Percentiles rank a stretch among this genome's conserved stretches.
Conservation (phyloP, 768 basidiomycete genomes). For the Tulasnella sp. region DNA sequence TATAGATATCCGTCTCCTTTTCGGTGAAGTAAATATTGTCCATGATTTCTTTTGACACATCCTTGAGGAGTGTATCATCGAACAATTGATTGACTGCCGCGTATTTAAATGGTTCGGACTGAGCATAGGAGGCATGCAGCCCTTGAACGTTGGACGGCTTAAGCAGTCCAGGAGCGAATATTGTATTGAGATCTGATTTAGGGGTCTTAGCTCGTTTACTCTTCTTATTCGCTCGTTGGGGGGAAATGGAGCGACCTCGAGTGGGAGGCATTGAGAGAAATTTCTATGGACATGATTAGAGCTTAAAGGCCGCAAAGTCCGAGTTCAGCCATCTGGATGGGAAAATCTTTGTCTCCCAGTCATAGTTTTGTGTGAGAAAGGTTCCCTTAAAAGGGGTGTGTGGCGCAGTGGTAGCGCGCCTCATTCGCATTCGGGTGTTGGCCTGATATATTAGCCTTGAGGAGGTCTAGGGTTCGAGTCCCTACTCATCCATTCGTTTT, state of each 20-base stretch:
- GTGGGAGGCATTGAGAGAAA: conserved; percentile 17
- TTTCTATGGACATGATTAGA: too few species aligned
- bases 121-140: conserved; percentile 44
- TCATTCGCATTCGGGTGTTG: too few species aligned
- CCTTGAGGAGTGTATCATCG: conserved; percentile 65
- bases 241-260: conserved; percentile 17
- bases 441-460: too few species aligned
- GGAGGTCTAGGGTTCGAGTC: too few species aligned
- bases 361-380: too few species aligned
- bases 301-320: too few species aligned
- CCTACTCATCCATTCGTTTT: too few species aligned
- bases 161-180: conserved; percentile 47
- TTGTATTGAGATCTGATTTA: conserved; percentile 9
- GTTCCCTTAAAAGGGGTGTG: too few species aligned
- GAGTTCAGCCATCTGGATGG: too few species aligned
- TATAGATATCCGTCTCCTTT: conserved; percentile 99
- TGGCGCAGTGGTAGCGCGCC: too few species aligned
- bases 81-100: conserved; percentile 71
- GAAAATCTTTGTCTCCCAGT: too few species aligned
- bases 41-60: conserved; percentile 76
- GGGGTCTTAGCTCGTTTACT: background rate
- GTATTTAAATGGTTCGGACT: conserved; percentile 68
- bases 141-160: conserved; percentile 43
- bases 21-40: conserved; percentile 70
- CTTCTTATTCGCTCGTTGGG: conserved; percentile 16